phyloP scores from a whole-genome alignment of 2,329 filamentous ascomycete genomes.

The Lasiodiplodia sp. region DNA sequence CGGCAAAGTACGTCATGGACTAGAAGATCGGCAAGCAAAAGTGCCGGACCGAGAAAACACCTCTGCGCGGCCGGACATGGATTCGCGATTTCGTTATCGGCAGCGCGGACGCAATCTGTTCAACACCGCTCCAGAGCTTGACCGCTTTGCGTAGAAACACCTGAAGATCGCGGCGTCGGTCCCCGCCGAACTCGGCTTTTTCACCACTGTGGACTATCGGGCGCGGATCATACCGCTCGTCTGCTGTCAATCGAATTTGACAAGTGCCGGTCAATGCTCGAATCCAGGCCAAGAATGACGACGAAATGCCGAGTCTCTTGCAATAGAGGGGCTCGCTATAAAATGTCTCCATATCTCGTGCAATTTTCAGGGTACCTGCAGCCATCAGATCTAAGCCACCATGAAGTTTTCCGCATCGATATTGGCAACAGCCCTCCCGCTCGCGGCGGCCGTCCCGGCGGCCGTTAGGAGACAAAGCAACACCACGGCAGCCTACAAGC shows the following conservation, averaged over 20 bases:
- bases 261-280: background rate
- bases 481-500: conserved; percentile 7
- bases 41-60: conserved; percentile 11
- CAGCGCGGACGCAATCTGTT: background rate
- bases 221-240: background rate
- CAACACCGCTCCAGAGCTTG: background rate
- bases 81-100: background rate
- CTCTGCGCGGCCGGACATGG: background rate
- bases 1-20: background rate
- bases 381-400: background rate
- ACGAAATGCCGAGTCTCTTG: conserved; percentile 7
- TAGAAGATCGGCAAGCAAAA: background rate
- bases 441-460: conserved; percentile 5
- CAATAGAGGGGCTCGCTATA: background rate
- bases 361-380: no score
- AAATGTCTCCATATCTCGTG: background rate
- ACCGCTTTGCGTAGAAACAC: background rate
- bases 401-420: conserved; percentile 4
- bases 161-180: conserved; percentile 15
- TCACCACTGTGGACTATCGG: background rate
- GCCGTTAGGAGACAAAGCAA: background rate
- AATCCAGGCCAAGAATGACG: conserved; percentile 13
- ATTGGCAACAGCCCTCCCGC: background rate
- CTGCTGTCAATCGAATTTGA: background rate
- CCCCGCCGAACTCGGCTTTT: background rate